Evolutionary conservation across 768 basidiomycete genomes (phyloP), one percentile per base, ranked within the genome.

Genomic region (Naematelia encephala): DNA sequence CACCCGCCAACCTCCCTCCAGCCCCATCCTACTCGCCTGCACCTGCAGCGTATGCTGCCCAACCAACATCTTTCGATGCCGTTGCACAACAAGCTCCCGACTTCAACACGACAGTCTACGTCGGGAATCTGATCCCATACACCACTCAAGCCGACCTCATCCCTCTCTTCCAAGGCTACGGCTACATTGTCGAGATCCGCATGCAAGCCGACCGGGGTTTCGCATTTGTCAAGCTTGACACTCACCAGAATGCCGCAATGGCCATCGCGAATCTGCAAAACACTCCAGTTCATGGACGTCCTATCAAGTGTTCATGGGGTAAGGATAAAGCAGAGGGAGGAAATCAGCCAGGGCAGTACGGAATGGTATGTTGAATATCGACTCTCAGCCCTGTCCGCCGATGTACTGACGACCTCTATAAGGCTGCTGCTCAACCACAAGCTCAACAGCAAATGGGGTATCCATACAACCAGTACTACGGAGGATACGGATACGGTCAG

Each of bases 181-280:
- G 94, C 52, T 98, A 98, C 79, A 86, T 98, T 48, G 92, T 91
- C 66, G 96, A 99, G 80, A 93, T 98, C 78, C 88, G 96, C 60
- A 94, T 99, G 91, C 96, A 98, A 79, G 87, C 96, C 61, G 94
- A 98, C 81, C 88, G 94, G 63, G 94, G 94, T 46, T 99, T 98
- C 77, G 94, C 96, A 1, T 98, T 98, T 74, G 92, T 99, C 76
- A 98, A 98, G 80, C 84, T 98, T 57, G 96, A 99, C 79, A 91
- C 91, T 52, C 94, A 98, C 77, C 92, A 98, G 76, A 92, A 97
- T 76, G 94, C 94, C 55, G 94, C 96, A 5, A 87, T 91, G 86
- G 94, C 94, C 39, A 99, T 99, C 72, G 88, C 94, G 61, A 91
- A 97, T 77, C 81, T 99, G 52, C 91, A 94, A 78, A 93, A 94